Evolutionary conservation across 208 protist species (phyloP).

Genomic region (Borovskyia barvae): DNA sequence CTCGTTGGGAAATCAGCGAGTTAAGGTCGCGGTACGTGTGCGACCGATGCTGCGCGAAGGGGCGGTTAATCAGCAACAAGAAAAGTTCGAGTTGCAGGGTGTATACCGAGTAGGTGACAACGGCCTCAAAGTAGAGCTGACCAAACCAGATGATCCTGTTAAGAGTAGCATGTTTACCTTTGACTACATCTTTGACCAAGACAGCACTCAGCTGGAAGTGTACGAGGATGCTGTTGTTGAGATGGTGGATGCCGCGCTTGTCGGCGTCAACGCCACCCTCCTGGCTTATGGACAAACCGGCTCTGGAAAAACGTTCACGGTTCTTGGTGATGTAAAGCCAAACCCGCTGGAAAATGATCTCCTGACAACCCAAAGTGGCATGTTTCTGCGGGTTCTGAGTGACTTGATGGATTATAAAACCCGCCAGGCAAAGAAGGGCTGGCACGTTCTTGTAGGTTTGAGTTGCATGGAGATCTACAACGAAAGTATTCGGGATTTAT

Average conservation of each 20-base stretch:
- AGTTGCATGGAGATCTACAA: slow-evolving; percentile 90
- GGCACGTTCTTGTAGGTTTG: slow-evolving; percentile 78
- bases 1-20: slow-evolving; percentile 47
- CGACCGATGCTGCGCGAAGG: slow-evolving; percentile 72
- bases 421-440: slow-evolving; percentile 52
- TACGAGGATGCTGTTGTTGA: slow-evolving; percentile 87
- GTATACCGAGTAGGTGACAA: slow-evolving; percentile 59
- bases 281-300: slow-evolving; percentile 92
- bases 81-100: slow-evolving; percentile 73
- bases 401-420: slow-evolving; percentile 80
- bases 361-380: slow-evolving; percentile 77
- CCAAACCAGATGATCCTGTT: slow-evolving; percentile 33
- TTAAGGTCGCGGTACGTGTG: slow-evolving; percentile 85
- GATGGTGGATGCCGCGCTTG: slow-evolving; percentile 79
- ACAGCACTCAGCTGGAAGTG: slow-evolving; percentile 84
- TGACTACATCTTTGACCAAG: slow-evolving; percentile 89
- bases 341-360: slow-evolving; percentile 70
- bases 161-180: slow-evolving; percentile 75
- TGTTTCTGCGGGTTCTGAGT: slow-evolving; percentile 84
- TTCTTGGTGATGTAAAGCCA: slow-evolving; percentile 71
- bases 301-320: slow-evolving; percentile 88
- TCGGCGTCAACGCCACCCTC: slow-evolving; percentile 77
- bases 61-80: slow-evolving; percentile 46
- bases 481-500: slow-evolving; percentile 84
- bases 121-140: slow-evolving; percentile 55